Evolutionary conservation across 495 filamentous ascomycete genomes (phyloP).

Genomic region (Viridothelium virens): DNA sequence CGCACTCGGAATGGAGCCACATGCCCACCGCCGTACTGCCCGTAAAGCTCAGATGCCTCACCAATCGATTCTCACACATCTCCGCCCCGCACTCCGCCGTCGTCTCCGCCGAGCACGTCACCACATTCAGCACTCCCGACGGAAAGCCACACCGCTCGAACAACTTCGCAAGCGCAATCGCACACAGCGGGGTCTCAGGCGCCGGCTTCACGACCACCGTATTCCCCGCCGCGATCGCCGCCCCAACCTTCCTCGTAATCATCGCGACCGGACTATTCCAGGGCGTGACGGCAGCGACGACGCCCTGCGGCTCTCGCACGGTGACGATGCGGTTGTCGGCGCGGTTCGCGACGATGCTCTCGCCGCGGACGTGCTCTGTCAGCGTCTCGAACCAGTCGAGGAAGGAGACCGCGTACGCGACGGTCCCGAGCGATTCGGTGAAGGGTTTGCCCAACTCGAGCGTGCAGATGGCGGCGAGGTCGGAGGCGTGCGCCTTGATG

Average conservation of each 20-base stretch:
- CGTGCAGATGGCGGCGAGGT: slow-evolving; percentile 12
- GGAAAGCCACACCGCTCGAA: slow-evolving; percentile 14
- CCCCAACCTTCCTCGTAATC: slow-evolving; percentile 37
- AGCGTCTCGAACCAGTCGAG: slow-evolving; percentile 21
- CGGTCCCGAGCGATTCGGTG: slow-evolving; percentile 3
- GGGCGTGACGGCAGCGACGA: slow-evolving; percentile 28
- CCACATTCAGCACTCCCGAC: slow-evolving; percentile 16
- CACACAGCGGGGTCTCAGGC: slow-evolving; percentile 24
- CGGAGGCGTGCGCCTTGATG: slow-evolving; percentile 18
- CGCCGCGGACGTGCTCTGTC: slow-evolving; percentile 18
- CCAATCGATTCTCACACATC: slow-evolving; percentile 12
- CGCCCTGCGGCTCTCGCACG: slow-evolving; percentile 20
- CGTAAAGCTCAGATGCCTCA: slow-evolving; percentile 16
- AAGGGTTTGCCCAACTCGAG: slow-evolving; percentile 11
- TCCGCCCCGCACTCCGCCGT: slow-evolving; percentile 14
- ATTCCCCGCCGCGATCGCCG: slow-evolving; percentile 37
- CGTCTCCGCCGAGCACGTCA: slow-evolving; percentile 10
- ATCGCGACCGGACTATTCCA: slow-evolving; percentile 43
- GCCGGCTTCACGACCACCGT: slow-evolving; percentile 32
- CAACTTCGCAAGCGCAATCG: slow-evolving; percentile 19
- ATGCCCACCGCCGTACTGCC: slow-evolving; percentile 17
- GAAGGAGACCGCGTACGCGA: slow-evolving; percentile 18
- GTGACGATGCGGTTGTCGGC: slow-evolving; percentile 16
- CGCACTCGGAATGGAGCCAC: slow-evolving; percentile 7
- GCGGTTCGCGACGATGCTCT: slow-evolving; percentile 12